Evolutionary conservation across 176 grass and related monocot genomes (phyloP), one percentile per base, ranked within the genome.

Genomic region (Lolium perenne): DNA sequence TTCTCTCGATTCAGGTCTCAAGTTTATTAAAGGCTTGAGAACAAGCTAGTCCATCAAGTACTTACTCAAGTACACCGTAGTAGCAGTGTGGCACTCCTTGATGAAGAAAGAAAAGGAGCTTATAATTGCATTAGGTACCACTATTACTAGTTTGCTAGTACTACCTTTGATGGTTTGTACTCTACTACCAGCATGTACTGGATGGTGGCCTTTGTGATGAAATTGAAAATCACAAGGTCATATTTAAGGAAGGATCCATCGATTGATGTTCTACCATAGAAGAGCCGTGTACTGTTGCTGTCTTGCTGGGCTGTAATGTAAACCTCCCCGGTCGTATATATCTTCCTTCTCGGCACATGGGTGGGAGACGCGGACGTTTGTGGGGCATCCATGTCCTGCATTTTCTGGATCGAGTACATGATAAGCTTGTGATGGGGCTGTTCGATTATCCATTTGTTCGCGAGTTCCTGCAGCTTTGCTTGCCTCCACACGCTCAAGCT

Each of bases 271-370:
- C 11, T 76, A 64, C 38, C 25, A 7, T 38, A 46, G 18, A 16
- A 10, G 20, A 0, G 26, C 32, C 3, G 32, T 35, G 32, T 35
- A 35, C 32, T 35, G 32, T 3, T 23, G 57, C 47, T 65, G 84
- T 65, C 38, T 58, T 83, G 48, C 13, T 56, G 64, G 29, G 73
- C 64, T 58, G 64, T 72, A 71, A 20, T 58, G 64, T 72, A 71
- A 20, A 8, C 15, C 25, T 29, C 3, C n/a, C 11, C 1, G 15
- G 7, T 43, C 41, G 41, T 16, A 4, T 23, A 23, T 17, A 59
- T 29, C 14, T 66, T 89, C 41, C 82, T 40, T 76, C 29, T 55
- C 8, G 74, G 61, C 89, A 91, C 89, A 87, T 84, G 85, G 80
- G 84, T 4, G 71, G 53, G 83, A n/a, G 54, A 55, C 41, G 32